Evolutionary conservation across 768 basidiomycete species (phyloP).

Genomic region (Lentinula raphanica): DNA sequence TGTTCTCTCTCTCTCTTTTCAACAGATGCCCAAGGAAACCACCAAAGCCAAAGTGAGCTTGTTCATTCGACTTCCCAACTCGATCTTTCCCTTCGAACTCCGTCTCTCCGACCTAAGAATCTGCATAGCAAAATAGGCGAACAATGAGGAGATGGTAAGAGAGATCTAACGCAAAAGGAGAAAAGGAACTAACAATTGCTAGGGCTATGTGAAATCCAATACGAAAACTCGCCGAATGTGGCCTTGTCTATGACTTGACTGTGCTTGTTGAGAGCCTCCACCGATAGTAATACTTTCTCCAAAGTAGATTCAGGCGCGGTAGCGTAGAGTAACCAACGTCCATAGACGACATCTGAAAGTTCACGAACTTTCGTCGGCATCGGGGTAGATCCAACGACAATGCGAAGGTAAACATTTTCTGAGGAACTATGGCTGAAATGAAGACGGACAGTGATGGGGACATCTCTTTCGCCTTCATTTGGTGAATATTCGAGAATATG

Average conservation of each 20-base stretch:
- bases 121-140: background rate
- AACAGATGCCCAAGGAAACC: background rate
- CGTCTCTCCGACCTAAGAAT: too few relatives aligned
- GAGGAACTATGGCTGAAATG: conserved; percentile 48
- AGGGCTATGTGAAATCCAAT: conserved; percentile 48
- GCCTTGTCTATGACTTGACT: conserved; percentile 56
- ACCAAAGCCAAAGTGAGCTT: too few relatives aligned
- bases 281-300: conserved; percentile 47
- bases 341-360: conserved; percentile 39
- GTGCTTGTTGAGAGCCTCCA: conserved; percentile 56
- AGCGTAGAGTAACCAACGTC: conserved; percentile 62
- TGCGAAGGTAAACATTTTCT: conserved; percentile 59
- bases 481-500: conserved; percentile 64
- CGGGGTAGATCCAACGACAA: conserved; percentile 67
- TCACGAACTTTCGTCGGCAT: conserved; percentile 63
- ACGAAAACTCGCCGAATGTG: conserved; percentile 69
- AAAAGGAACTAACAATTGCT: conserved; percentile 11
- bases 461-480: conserved; percentile 58
- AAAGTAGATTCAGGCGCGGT: conserved; percentile 42
- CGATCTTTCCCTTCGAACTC: too few relatives aligned
- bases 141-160: conserved; percentile 4
- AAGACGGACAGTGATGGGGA: conserved; percentile 59
- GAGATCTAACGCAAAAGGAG: background rate
- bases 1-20: background rate
- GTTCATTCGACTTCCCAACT: too few relatives aligned